phyloP scores from a whole-genome alignment of 225 moss, liverwort and hornwort species.

The Neckera pumila region DNA sequence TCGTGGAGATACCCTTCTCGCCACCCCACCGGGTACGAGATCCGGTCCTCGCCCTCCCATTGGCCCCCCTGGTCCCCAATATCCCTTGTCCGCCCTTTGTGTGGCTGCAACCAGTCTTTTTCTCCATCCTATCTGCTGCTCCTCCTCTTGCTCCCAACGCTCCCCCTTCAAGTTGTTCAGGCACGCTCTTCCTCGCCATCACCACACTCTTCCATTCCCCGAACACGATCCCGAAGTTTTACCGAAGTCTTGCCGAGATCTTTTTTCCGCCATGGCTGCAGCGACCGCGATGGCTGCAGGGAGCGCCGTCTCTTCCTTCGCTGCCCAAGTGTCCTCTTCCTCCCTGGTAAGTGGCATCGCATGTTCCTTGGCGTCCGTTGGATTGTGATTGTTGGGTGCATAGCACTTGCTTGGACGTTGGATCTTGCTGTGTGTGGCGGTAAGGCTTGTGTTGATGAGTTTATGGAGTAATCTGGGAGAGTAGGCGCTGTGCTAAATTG shows the following conservation, averaged over 20 bases:
- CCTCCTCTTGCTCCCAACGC: background rate
- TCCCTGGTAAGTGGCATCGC: background rate
- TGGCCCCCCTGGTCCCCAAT: background rate
- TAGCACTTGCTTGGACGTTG: background rate
- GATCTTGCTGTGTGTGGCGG: background rate
- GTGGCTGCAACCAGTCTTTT: constrained; percentile 17
- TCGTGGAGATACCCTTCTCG: background rate
- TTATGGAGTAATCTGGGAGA: background rate
- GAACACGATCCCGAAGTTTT: background rate
- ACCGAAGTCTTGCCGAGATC: background rate
- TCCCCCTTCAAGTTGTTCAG: background rate
- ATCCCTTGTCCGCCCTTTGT: constrained; percentile 11
- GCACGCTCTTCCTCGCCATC: background rate
- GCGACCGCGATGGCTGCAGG: constrained; percentile 22
- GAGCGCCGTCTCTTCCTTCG: constrained; percentile 14
- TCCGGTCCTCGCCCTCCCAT: background rate
- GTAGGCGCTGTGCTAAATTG: background rate
- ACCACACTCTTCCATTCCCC: background rate
- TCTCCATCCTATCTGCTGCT: background rate
- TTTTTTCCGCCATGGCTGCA: background rate
- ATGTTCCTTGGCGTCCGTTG: background rate
- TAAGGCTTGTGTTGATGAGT: background rate
- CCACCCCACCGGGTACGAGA: background rate
- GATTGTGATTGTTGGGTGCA: background rate
- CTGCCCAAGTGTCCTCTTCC: constrained; percentile 5